Evolutionary conservation across 2,329 filamentous ascomycete species (phyloP).

Genomic region (Fusarium sp.): DNA sequence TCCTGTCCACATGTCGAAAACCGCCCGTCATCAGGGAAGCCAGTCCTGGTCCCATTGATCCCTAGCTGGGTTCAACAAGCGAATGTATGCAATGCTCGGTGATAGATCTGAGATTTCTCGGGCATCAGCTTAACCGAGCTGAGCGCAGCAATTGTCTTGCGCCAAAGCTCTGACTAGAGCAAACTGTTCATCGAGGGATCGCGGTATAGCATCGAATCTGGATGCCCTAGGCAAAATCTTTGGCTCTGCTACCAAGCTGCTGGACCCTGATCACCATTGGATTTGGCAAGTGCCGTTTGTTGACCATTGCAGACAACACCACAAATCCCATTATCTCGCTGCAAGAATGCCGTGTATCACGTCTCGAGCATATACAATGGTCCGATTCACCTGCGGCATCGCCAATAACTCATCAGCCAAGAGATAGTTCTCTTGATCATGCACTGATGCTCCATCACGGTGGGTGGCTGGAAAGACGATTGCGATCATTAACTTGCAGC

Average conservation of each 20-base stretch:
- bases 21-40: slow-evolving; percentile 18
- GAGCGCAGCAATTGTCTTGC: slow-evolving; percentile 3
- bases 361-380: slow-evolving; percentile 28
- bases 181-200: slow-evolving; percentile 2
- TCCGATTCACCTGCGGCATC: slow-evolving; percentile 39
- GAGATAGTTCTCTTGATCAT: slow-evolving; percentile 34
- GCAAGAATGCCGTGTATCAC: slow-evolving; percentile 33
- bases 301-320: slow-evolving; percentile 31
- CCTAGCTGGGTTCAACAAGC: slow-evolving; percentile 5
- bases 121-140: slow-evolving; percentile 25
- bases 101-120: slow-evolving; percentile 29
- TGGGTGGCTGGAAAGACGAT: slow-evolving; percentile 43
- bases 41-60: slow-evolving; percentile 6
- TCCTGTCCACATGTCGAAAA: slow-evolving; percentile 22
- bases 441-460: slow-evolving; percentile 30
- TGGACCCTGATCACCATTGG: slow-evolving; percentile 13
- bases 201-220: neutral
- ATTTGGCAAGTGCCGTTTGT: slow-evolving; percentile 26
- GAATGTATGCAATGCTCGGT: slow-evolving; percentile 21
- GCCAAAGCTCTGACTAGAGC: neutral
- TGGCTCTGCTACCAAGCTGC: neutral
- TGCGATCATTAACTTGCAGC: slow-evolving; percentile 32
- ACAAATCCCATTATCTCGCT: slow-evolving; percentile 16
- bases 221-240: slow-evolving; percentile 8
- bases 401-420: slow-evolving; percentile 38